Evolutionary conservation across 2,329 filamentous ascomycete genomes (phyloP).

Genomic region (Cytospora piceae): DNA sequence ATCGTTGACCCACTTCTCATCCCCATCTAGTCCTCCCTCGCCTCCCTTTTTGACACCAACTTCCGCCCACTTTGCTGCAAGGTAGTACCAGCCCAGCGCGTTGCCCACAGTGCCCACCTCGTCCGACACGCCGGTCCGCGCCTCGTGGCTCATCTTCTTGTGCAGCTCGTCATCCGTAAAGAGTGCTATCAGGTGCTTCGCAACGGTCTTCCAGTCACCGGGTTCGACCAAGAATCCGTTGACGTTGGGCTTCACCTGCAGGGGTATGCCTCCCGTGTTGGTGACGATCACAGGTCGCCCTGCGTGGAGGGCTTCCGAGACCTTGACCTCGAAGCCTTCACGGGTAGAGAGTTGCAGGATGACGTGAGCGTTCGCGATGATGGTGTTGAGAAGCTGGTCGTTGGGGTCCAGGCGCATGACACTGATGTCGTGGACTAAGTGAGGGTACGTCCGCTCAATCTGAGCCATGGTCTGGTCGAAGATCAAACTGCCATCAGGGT

Average conservation of each 20-base stretch:
- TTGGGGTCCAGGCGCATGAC: slow-evolving; percentile 77
- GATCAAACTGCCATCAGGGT: slow-evolving; percentile 74
- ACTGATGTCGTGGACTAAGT: slow-evolving; percentile 68
- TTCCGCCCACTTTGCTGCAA: slow-evolving; percentile 69
- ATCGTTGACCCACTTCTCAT: slow-evolving; percentile 73
- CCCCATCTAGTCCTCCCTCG: slow-evolving; percentile 55
- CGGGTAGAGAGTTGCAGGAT: slow-evolving; percentile 79
- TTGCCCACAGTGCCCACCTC: slow-evolving; percentile 84
- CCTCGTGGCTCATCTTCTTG: slow-evolving; percentile 66
- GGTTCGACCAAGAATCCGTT: slow-evolving; percentile 76
- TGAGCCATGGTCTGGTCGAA: slow-evolving; percentile 73
- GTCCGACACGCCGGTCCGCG: slow-evolving; percentile 70
- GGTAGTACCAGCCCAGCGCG: slow-evolving; percentile 74
- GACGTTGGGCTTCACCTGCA: slow-evolving; percentile 73
- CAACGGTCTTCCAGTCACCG: slow-evolving; percentile 71
- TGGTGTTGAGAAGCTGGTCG: slow-evolving; percentile 78
- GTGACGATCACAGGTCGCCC: slow-evolving; percentile 79
- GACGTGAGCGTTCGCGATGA: slow-evolving; percentile 73
- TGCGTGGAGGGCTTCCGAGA: slow-evolving; percentile 81
- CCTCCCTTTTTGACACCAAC: slow-evolving; percentile 49
- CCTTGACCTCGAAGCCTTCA: slow-evolving; percentile 86
- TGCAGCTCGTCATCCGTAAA: slow-evolving; percentile 69
- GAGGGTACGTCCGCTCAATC: slow-evolving; percentile 64
- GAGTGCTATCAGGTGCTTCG: slow-evolving; percentile 66
- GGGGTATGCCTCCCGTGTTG: slow-evolving; percentile 75